Evolutionary conservation across 2,329 filamentous ascomycete genomes (phyloP), one percentile per base, ranked within the genome.

Genomic region (Fusarium oxysporum): DNA sequence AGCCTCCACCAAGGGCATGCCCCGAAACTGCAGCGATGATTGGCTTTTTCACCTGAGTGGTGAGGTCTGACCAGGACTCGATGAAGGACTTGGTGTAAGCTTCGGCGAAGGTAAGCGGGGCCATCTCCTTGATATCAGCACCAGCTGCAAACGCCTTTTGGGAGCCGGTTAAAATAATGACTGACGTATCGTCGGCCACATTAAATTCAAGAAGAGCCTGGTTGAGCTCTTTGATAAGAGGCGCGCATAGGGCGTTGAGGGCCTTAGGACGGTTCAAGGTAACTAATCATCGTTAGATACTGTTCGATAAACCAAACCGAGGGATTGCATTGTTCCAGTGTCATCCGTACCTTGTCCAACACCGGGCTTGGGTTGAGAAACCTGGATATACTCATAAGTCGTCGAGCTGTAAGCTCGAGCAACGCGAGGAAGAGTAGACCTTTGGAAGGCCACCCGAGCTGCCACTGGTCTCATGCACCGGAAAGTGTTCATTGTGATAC

Each of bases 71-170:
- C 96, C 96, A 99, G 14, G 91, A 91, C 81, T 97, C 95, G 83
- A 99, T 98, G 83, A 99, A 99, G 80, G 97, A 94, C 75, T 86
- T 90, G 53, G 90, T 93, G 85, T 98, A 98, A 43, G 96, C 96
- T 73, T 92, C 86, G 71, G 93, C 90, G 84, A 99, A 99, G 62
- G 92, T 95, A 43, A 98, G 90, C 68, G 94, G 92, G 35, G 94
- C 93, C 96, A 99, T 99, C 84, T 99, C 96, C 84, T 98, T 98
- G 86, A 99, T 99, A 83, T 99, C 96, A 69, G 96, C 96, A 57
- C 96, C 96, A 48, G 96, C 96, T 35, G 96, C 96, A 80, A 98
- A 99, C 45, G 96, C 95, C 83, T 92, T 94, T 74, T 94, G 87
- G 50, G 92, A 97, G 62, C 96, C 96, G 2, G 96, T 98, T 65